Conservation (phyloP, 495 filamentous ascomycete species). For the Parachaetomium inaequale region DNA sequence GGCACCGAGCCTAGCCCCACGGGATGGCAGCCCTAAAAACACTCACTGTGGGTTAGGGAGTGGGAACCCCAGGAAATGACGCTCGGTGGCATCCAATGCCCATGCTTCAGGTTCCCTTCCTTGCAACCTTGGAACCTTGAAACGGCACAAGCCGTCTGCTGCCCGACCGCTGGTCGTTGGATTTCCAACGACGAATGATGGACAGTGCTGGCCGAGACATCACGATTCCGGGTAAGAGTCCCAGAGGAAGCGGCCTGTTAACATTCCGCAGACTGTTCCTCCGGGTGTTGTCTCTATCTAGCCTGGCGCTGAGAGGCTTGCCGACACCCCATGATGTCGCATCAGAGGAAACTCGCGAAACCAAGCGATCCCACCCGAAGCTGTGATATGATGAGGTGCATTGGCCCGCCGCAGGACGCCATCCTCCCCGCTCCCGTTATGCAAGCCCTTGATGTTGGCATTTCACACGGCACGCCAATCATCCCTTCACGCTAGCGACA, state of each 20-base stretch:
- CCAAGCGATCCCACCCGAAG: not conserved
- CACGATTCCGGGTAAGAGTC: not conserved
- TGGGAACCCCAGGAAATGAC: not conserved
- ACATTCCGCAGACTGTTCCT: not conserved
- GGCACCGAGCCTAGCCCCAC: not conserved
- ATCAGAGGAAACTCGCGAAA: not conserved
- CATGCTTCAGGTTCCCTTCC: not conserved
- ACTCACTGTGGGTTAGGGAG: not conserved
- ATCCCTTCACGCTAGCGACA: not conserved
- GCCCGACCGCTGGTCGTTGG: not conserved
- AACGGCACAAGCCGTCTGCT: not conserved
- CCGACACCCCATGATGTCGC: not conserved
- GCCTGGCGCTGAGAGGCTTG: not conserved
- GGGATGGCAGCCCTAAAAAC: not conserved
- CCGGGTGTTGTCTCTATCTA: not conserved
- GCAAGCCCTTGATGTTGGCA: slow-evolving; percentile 6
- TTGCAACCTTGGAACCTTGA: not conserved
- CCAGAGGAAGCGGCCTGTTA: not conserved
- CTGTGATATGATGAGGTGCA: slow-evolving; percentile 4
- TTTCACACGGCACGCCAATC: not conserved
- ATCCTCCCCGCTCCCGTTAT: slow-evolving; percentile 4
- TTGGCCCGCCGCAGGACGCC: slow-evolving; percentile 2
- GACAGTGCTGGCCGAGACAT: not conserved
- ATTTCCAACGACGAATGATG: not conserved
- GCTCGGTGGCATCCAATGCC: not conserved